A percentile compares a stretch with the other conserved stretches of the same genome.
phyloP scores from a whole-genome alignment of 768 basidiomycete genomes.

The Xerocomus spinulosus region DNA sequence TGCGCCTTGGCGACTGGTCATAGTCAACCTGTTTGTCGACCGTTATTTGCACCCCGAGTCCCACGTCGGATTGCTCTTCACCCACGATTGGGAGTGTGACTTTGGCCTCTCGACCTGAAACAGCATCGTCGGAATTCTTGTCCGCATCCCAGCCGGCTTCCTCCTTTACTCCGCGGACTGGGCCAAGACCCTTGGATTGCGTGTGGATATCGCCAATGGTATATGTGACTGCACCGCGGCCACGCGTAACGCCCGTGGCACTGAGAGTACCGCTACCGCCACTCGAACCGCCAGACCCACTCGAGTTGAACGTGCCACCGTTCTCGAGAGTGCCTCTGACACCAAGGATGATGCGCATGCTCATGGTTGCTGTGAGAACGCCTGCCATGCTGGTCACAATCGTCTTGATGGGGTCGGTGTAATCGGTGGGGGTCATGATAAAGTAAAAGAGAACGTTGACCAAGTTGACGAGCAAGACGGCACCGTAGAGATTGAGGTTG shows the following conservation, averaged over 20 bases:
- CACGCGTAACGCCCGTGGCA: conserved; percentile 25
- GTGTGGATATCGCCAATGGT: conserved; percentile 48
- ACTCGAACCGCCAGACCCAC: conserved; percentile 41
- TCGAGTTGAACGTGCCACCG: conserved; percentile 68
- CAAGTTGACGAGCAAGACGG: conserved; percentile 77
- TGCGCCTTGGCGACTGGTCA: conserved; percentile 28
- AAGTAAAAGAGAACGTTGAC: conserved; percentile 87
- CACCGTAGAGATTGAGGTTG: conserved; percentile 80
- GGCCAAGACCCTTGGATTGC: conserved; percentile 48
- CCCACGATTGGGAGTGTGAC: conserved; percentile 32
- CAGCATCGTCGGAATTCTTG: conserved; percentile 39
- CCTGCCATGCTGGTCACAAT: conserved; percentile 84
- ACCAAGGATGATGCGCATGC: conserved; percentile 78
- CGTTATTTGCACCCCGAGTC: conserved; percentile 53
- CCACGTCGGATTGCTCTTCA: conserved; percentile 24
- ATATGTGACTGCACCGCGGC: conserved; percentile 25
- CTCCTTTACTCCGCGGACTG: conserved; percentile 35
- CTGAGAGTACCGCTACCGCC: conserved; percentile 44
- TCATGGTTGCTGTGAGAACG: conserved; percentile 84
- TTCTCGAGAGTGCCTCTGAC: conserved; percentile 70
- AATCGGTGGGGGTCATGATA: conserved; percentile 62
- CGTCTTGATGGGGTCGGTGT: conserved; percentile 67
- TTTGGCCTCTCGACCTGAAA: conserved; percentile 34
- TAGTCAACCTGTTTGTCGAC: conserved; percentile 55
- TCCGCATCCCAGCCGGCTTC: conserved; percentile 37